Evolutionary conservation across 225 moss, liverwort and hornwort species (phyloP), one percentile per base, ranked within the genome.

Genomic region (Rhytidiadelphus loreus): DNA sequence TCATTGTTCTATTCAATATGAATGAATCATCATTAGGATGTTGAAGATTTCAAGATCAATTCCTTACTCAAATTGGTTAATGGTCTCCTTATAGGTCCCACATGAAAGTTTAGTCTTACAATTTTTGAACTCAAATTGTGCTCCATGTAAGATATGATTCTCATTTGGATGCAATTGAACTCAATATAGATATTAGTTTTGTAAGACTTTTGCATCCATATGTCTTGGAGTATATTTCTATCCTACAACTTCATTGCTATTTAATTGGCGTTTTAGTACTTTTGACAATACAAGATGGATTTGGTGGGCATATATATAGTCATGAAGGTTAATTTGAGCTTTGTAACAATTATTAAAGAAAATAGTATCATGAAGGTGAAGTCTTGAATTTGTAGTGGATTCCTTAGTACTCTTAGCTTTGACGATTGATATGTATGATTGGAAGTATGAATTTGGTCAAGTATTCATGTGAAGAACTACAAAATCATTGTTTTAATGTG

Each of bases 91-190:
- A 26, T 16, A 28, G 5, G 8, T 43, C 9, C 8, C 1, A 26
- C 5, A 5, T 16, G 16, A 15, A 16, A 43, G 2, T 71, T 13
- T 71, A 41, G 26, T 43, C 2, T 3, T 9, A 43, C 23, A 26
- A 16, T 26, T 43, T 43, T 41, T 16, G 26, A 41, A 2, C 9
- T 28, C 1, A 9, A 1, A 5, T 16, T 16, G 28, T 44, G 72
- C 6, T 16, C 28, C 1, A 0, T 70, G 0, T 26, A 4, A 70
- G 13, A 24, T 5, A 16, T 16, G 8, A 10, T 44, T 44, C 5
- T 72, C 16, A 44, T 28, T 9, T 72, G 44, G 16, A 44, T 28
- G 10, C 9, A 44, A 16, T 72, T 43, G 71, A 72, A 28, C 2
- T 28, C 8, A 43, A 41, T 17, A 9, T 72, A 28, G 16, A 43